phyloP scores from a whole-genome alignment of 2,329 filamentous ascomycete species.

The Epichloe hybrida region DNA sequence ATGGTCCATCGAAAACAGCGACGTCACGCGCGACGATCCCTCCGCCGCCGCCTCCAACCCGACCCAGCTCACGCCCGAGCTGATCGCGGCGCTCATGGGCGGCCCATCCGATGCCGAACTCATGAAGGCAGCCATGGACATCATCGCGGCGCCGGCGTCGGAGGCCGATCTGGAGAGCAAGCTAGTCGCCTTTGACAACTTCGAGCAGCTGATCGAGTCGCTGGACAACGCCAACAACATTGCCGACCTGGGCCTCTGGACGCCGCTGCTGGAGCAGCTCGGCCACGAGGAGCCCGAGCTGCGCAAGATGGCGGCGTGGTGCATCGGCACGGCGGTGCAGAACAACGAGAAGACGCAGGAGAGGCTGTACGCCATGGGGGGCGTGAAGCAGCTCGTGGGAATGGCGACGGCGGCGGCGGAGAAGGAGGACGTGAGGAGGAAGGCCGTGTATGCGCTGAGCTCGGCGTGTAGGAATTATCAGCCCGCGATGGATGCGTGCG shows the following conservation, averaged over 20 bases:
- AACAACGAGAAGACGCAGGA: conserved; percentile 86
- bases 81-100: conserved; percentile 64
- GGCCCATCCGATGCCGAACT: conserved; percentile 82
- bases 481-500: conserved; percentile 59
- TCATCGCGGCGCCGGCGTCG: conserved; percentile 49
- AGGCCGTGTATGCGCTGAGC: conserved; percentile 81
- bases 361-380: conserved; percentile 50
- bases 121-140: conserved; percentile 74
- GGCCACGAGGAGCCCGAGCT: conserved; percentile 56
- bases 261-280: conserved; percentile 60
- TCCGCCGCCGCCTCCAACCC: conserved; percentile 16
- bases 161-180: conserved; percentile 61
- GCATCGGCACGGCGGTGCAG: conserved; percentile 85
- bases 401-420: conserved; percentile 33
- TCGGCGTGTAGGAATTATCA: conserved; percentile 82
- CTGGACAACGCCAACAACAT: conserved; percentile 98
- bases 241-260: conserved; percentile 65
- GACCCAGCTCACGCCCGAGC: conserved; percentile 49
- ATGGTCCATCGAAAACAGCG: conserved; percentile 51
- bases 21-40: conserved; percentile 16
- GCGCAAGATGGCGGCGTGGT: conserved; percentile 83
- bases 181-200: conserved; percentile 81
- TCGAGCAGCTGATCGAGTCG: conserved; percentile 81
- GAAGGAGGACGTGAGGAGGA: conserved; percentile 56
- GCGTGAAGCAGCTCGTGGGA: conserved; percentile 54